phyloP scores from a whole-genome alignment of 495 filamentous ascomycete genomes.

The Bacidia rubella region DNA sequence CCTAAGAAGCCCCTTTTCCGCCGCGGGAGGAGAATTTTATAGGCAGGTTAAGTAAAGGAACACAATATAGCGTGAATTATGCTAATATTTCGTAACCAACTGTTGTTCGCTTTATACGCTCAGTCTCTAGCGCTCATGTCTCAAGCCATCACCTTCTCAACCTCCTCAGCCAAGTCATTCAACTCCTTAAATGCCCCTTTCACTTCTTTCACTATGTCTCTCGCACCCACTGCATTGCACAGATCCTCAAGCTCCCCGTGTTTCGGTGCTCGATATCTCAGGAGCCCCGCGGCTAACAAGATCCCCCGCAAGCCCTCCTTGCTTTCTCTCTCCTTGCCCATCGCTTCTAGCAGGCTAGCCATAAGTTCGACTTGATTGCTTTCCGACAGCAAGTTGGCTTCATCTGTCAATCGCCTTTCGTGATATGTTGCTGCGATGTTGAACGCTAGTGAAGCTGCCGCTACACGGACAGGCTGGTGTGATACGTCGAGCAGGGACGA shows the following conservation, averaged over 20 bases:
- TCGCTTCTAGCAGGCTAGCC: slow-evolving; percentile 63
- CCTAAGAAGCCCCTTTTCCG: too few species aligned
- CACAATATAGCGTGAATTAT: too few species aligned
- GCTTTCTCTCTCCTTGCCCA: slow-evolving; percentile 43
- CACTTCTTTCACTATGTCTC: slow-evolving; percentile 43
- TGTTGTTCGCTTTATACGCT: too few species aligned
- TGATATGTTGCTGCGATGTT: slow-evolving; percentile 64
- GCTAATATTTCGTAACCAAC: too few species aligned
- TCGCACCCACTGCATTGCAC: slow-evolving; percentile 57
- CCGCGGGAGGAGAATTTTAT: too few species aligned
- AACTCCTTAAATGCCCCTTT: slow-evolving; percentile 19
- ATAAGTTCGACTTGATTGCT: slow-evolving; percentile 64
- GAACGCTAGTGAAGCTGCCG: slow-evolving; percentile 69
- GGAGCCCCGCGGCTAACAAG: slow-evolving; percentile 54
- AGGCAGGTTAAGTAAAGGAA: too few species aligned
- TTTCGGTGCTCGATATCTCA: slow-evolving; percentile 55
- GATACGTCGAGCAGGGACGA: slow-evolving; percentile 41
- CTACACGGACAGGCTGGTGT: slow-evolving; percentile 46
- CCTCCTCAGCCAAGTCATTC: slow-evolving; percentile 37
- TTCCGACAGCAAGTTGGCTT: slow-evolving; percentile 47
- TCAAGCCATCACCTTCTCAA: slow-evolving; percentile 31
- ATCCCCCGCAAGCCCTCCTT: slow-evolving; percentile 59
- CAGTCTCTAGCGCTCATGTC: too few species aligned
- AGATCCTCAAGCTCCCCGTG: slow-evolving; percentile 63
- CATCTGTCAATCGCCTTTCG: slow-evolving; percentile 42